Conservation (phyloP, 371 early-diverging fungal species). For the Massospora cicadina region DNA sequence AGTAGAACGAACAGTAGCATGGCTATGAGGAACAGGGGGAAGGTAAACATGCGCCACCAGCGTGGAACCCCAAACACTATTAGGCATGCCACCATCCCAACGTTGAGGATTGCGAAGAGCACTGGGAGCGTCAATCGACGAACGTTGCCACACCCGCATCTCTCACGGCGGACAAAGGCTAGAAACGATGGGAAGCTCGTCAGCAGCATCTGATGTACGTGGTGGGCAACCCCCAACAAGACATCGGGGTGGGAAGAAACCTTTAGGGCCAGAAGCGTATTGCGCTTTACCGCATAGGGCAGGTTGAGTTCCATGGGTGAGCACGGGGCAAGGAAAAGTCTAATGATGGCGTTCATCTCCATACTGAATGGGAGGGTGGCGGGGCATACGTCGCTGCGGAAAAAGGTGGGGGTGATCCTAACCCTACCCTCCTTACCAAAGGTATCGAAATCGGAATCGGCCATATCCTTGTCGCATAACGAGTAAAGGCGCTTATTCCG, state of each 20-base stretch:
- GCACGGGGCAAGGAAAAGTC: not conserved
- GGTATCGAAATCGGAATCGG: not conserved
- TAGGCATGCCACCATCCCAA: not conserved
- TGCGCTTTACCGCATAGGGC: not conserved
- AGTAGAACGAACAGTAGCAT: not conserved
- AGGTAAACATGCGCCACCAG: not conserved
- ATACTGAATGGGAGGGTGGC: not conserved
- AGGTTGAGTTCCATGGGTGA: conserved; percentile 2
- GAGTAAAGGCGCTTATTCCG: not conserved
- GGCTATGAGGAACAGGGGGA: not conserved
- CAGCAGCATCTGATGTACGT: not conserved
- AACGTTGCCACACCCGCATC: not conserved
- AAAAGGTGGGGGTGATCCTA: not conserved
- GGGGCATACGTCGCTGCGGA: not conserved
- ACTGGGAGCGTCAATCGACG: not conserved
- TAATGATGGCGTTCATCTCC: not conserved
- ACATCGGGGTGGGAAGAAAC: not conserved
- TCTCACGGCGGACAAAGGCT: not conserved
- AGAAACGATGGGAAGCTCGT: not conserved
- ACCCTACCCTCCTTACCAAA: not conserved
- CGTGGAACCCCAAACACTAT: not conserved
- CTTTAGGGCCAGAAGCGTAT: not conserved
- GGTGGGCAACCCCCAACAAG: not conserved
- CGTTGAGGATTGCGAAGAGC: not conserved
- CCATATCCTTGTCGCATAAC: not conserved